A percentile compares a stretch with the other conserved stretches of the same genome.
Conservation (phyloP, 169 alveolate genomes). For the Plasmodium falciparum region DNA sequence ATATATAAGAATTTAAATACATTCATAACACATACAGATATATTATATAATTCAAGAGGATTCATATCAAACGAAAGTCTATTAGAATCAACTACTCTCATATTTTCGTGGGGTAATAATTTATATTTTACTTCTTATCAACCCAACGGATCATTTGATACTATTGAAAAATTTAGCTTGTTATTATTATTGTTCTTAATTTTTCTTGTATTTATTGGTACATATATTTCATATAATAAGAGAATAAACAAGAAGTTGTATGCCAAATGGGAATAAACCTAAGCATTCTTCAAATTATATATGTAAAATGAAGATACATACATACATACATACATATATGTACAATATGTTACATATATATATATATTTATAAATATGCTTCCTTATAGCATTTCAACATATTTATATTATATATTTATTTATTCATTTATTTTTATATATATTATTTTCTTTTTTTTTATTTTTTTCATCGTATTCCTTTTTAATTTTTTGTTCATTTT, state of each 20-base stretch:
- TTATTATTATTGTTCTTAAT: slow-evolving; percentile 43
- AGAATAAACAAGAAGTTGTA: slow-evolving; percentile 41
- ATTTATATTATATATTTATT: no score
- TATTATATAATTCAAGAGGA: slow-evolving; percentile 70
- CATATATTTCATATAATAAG: slow-evolving; percentile 51
- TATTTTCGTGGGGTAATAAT: slow-evolving; percentile 71
- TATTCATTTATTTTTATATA: no score
- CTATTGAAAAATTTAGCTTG: slow-evolving; percentile 37
- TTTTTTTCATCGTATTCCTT: no score
- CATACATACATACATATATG: background rate
- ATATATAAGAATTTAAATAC: slow-evolving; percentile 42
- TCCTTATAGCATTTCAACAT: no score
- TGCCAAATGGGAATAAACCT: slow-evolving; percentile 51
- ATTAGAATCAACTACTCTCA: slow-evolving; percentile 72
- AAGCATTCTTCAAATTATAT: background rate
- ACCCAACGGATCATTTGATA: slow-evolving; percentile 74
- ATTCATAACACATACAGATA: slow-evolving; percentile 68
- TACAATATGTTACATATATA: slow-evolving; percentile 15
- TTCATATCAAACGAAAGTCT: slow-evolving; percentile 66
- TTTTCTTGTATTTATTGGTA: slow-evolving; percentile 49
- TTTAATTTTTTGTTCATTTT: no score
- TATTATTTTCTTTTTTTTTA: no score
- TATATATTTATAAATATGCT: background rate
- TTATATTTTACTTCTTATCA: slow-evolving; percentile 70
- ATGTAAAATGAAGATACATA: background rate